Conservation (phyloP, 108 stramenopile species). For the Mediolabrus comicus region DNA sequence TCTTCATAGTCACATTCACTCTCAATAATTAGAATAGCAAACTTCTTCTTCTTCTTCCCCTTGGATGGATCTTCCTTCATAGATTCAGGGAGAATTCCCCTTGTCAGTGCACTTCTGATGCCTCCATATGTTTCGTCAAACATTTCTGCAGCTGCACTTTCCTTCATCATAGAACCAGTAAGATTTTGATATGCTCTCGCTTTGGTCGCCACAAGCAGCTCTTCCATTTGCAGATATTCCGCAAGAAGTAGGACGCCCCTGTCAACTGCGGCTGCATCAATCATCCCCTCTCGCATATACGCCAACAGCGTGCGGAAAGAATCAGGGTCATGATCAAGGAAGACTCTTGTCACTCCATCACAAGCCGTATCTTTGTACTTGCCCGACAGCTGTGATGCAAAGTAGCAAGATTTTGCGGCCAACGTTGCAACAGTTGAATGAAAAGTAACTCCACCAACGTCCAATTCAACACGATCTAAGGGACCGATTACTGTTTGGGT, state of each 20-base stretch:
- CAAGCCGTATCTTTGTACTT: background rate
- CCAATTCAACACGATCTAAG: background rate
- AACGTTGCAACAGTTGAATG: background rate
- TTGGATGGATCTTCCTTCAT: background rate
- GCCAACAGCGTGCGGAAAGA: conserved; percentile 10
- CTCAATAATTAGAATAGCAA: conserved; percentile 1
- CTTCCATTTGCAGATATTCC: conserved; percentile 3
- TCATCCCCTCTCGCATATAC: conserved; percentile 12
- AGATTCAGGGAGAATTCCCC: background rate
- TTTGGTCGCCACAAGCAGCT: conserved; percentile 6
- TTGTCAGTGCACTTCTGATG: background rate
- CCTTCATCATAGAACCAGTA: too few relatives aligned
- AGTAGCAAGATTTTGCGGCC: conserved; percentile 7
- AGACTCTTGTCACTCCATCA: conserved; percentile 2
- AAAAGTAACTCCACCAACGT: conserved; percentile 3
- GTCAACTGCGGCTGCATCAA: conserved; percentile 1
- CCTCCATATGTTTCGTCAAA: conserved; percentile 6
- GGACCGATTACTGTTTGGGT: background rate
- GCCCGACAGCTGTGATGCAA: conserved; percentile 3
- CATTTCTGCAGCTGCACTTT: background rate
- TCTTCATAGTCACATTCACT: too few relatives aligned
- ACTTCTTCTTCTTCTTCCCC: background rate
- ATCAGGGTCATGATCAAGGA: conserved; percentile 19
- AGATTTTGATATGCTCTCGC: conserved; percentile 7
- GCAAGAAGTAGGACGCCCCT: background rate